Evolutionary conservation across 768 basidiomycete genomes (phyloP), one percentile per base, ranked within the genome.

Genomic region (Paxillus ammoniavirescens): DNA sequence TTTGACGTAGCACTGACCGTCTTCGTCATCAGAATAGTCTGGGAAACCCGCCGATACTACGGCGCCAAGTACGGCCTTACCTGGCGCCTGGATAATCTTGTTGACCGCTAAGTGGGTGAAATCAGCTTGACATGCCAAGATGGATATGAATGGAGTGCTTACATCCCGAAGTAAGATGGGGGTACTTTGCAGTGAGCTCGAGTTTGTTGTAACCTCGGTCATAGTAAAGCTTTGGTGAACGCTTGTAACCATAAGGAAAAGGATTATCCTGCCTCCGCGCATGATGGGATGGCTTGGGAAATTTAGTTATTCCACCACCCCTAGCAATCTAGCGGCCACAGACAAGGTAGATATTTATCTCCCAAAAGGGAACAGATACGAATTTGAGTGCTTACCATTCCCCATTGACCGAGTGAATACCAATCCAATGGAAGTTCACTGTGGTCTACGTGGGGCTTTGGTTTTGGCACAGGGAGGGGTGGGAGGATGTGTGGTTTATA

Each of bases 81-180:
- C 70, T 8, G 71, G 65, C 8, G 61, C 65, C 54, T 87, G 85
- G 14, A 77, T 67, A 21, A 86, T 75, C 37, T 70, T 76, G 55
- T 77, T 81, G 53, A 86, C 74, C 31, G 76, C 85, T 82, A 41
- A 37, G 63, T 44, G 41, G 51, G 30, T 13, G 10, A 46, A 8
- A 50, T 60, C 42, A 57, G 46, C 21, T 46, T 21, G 47, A 12
- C 9, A 28, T 30, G 43, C 17, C 26, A 18, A 55, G 49, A 30
- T 43, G 40, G 10, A 50, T 33, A 35, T 4, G 10, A 35, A 17
- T 35, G 28, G 9, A 47, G 35, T 8, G 59, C 57, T 58, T 69
- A 71, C 67, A 52, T 74, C 80, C 72, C 38, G 79, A 80, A 2
- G 79, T 69, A 5, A 79, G 64, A 41, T 73, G 69, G 51, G 77